Conservation (phyloP, 1,139 yeast species). For the Pichiaceae sp. region DNA sequence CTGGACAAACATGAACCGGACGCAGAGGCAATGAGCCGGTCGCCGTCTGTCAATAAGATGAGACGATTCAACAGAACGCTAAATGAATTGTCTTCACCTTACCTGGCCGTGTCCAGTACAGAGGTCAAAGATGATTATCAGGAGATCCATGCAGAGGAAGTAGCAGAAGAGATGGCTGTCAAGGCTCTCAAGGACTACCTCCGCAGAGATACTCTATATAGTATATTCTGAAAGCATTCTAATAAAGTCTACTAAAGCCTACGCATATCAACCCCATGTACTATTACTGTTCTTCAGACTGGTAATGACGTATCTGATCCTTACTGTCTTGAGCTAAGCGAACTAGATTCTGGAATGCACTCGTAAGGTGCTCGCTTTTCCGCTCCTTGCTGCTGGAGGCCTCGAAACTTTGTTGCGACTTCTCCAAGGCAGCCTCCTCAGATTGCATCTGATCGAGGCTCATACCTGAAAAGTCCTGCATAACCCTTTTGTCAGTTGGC, state of each 20-base stretch:
- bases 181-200: neutral
- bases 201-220: neutral
- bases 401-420: neutral
- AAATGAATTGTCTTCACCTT: conserved; percentile 9
- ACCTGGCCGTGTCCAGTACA: conserved; percentile 1
- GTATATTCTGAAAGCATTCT: neutral
- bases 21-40: neutral
- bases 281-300: conserved; percentile 2
- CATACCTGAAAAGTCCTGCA: conserved; percentile 1
- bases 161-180: conserved; percentile 1
- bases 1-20: neutral
- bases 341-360: conserved; percentile 23
- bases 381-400: conserved; percentile 5
- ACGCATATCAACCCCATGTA: neutral
- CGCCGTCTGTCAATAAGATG: neutral
- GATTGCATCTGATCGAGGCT: conserved; percentile 1
- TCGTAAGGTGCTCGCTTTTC: conserved; percentile 19
- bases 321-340: conserved; percentile 23
- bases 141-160: neutral
- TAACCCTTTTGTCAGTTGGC: neutral
- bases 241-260: neutral
- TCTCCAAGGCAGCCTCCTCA: neutral
- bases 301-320: conserved; percentile 19
- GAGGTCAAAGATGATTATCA: neutral
- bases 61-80: conserved; percentile 5